Evolutionary conservation across 495 filamentous ascomycete genomes (phyloP).

Genomic region (Parachaetomium inaequale): DNA sequence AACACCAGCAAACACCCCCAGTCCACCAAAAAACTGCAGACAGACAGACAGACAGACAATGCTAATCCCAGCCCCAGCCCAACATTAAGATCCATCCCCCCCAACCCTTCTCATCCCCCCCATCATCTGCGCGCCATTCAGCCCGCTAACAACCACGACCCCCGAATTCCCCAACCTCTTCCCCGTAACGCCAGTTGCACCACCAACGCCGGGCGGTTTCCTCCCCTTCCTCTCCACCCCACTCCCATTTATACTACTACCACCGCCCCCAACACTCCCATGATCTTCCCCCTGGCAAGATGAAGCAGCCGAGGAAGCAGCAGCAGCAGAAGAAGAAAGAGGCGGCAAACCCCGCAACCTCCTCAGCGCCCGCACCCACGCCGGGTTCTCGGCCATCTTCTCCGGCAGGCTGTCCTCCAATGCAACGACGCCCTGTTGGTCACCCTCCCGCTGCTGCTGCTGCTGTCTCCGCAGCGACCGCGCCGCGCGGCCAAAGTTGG

Average conservation of each 20-base stretch:
- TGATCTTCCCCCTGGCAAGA: neutral
- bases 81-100: neutral
- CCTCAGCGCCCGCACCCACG: slow-evolving; percentile 29
- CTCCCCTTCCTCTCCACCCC: neutral
- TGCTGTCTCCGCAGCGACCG: slow-evolving; percentile 33
- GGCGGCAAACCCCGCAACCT: slow-evolving; percentile 14
- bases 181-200: neutral
- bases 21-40: neutral
- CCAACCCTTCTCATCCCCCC: neutral
- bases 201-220: neutral
- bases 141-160: neutral
- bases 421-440: no score
- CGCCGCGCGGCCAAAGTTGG: slow-evolving; percentile 40
- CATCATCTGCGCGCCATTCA: neutral
- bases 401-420: slow-evolving; percentile 30
- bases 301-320: neutral
- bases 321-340: neutral
- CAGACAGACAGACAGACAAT: no score
- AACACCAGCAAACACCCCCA: neutral
- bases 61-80: neutral
- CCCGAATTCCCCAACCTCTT: slow-evolving; percentile 1
- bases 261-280: neutral
- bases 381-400: slow-evolving; percentile 26
- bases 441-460: slow-evolving; percentile 22
- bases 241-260: neutral